Base-by-base conservation (phyloP, 148 eudicot genomes). In the Selenicereus undatus region DNA sequence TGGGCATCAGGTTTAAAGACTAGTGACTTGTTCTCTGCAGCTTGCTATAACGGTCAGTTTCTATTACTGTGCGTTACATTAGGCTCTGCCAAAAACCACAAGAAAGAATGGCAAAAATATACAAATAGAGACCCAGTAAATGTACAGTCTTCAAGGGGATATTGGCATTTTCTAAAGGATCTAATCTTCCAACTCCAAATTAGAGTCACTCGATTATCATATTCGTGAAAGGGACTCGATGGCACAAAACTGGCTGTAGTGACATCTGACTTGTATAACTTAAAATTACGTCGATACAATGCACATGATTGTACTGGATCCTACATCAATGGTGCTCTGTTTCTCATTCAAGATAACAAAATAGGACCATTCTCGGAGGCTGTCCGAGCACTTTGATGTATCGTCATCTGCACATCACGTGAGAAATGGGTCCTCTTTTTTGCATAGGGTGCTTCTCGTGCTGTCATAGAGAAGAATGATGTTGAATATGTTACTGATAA, bases 301-400 rank as follows among this genome's bases (percentile, higher is more conserved):
- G 56, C 43, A 64, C 48, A 4, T 43, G 24, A 76, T 20, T 12
- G 42, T 50, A 75, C 22, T 66, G 14, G 42, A 54, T 45, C 73
- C 54, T 39, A 12, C n/a, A 39, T 79, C 72, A 78, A 75, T 21
- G 45, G 24, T 45, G 76, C 65, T 68, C 29, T 11, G 42, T 48
- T 3, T 13, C 35, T 27, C 43, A 8, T 5, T 81, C 69, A 88
- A 5, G 88, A 83, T 68, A 92, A 89, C 84, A 96, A 84, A 82
- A 89, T 92, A 35, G 99, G 99, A 11, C 99, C 99, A n/a, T 91
- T 92, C 85, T 96, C 99, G n/a, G 90, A 86, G 65, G 99, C 97
- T 60, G 91, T 88, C n/a, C 92, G 85, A 76, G 97, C 73, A 76
- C 90, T 81, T 72, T 88, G 88, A 83, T 92, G 89, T 85, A 90